Evolutionary conservation across 164 flowering plant species (phyloP).

Genomic region (Macadamia integrifolia): DNA sequence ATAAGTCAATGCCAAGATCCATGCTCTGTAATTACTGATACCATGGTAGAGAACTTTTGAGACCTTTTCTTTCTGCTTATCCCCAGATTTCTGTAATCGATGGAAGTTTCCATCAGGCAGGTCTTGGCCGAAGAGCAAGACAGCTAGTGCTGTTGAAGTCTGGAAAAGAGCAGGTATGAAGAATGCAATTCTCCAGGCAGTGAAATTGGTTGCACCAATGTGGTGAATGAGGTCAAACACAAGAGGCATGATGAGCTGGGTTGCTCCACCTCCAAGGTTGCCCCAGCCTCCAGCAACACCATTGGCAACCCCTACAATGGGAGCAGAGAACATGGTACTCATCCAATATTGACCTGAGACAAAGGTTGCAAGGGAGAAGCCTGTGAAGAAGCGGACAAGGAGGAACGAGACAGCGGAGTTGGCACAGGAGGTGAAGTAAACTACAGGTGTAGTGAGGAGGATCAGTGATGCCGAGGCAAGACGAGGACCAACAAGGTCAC

Average conservation of each 20-base stretch:
- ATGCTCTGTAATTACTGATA: slow-evolving; percentile 68
- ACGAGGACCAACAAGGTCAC: slow-evolving; percentile 81
- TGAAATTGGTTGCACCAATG: slow-evolving; percentile 45
- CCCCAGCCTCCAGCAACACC: slow-evolving; percentile 88
- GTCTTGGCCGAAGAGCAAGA: slow-evolving; percentile 69
- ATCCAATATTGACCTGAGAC: slow-evolving; percentile 92
- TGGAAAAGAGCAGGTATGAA: slow-evolving; percentile 75
- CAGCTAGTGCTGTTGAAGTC: slow-evolving; percentile 44
- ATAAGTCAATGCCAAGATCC: slow-evolving; percentile 75
- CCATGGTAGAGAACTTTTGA: slow-evolving; percentile 46
- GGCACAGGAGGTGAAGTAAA: slow-evolving; percentile 41
- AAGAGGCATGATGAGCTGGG: slow-evolving; percentile 84
- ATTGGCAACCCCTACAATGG: slow-evolving; percentile 67
- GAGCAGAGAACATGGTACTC: slow-evolving; percentile 80
- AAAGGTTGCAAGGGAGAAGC: slow-evolving; percentile 80
- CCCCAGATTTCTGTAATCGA: slow-evolving; percentile 48
- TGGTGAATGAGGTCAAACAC: slow-evolving; percentile 38
- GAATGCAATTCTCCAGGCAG: slow-evolving; percentile 84
- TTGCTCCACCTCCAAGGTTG: slow-evolving; percentile 87
- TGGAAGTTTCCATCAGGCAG: slow-evolving; percentile 70
- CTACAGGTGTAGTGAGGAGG: slow-evolving; percentile 70
- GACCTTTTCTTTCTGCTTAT: slow-evolving; percentile 55
- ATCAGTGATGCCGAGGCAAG: slow-evolving; percentile 64
- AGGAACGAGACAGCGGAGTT: slow-evolving; percentile 48
- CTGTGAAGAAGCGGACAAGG: slow-evolving; percentile 66